Percentiles rank a stretch among this genome's conserved stretches.
These are phyloP conservation scores for Scheffersomyces spartinae DNA, from an alignment of 805 yeast species.

Conservation along the genomic window DNA sequence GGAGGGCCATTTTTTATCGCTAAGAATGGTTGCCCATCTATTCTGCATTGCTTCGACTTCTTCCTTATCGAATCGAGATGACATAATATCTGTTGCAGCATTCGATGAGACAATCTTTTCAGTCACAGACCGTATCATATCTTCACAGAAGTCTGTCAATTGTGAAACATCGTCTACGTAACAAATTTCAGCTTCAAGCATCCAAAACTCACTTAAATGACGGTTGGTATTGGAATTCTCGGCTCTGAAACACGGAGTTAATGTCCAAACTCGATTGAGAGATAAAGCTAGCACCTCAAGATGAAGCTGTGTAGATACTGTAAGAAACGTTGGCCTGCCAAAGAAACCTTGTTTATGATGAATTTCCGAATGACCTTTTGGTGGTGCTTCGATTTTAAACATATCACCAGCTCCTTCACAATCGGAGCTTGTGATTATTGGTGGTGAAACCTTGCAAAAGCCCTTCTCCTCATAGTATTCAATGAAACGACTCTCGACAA, in stretches of 20 bases:
- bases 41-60: conserved; percentile 22
- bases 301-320: conserved; percentile 91
- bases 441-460: conserved; percentile 73
- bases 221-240: conserved; percentile 85
- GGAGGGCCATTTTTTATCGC: conserved; percentile 44
- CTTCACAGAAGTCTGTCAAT: conserved; percentile 56
- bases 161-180: conserved; percentile 48
- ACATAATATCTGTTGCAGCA: conserved; percentile 18
- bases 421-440: conserved; percentile 77
- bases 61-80: conserved; percentile 26
- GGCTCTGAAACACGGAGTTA: conserved; percentile 90
- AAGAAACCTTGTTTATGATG: conserved; percentile 22
- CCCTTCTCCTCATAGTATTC: conserved; percentile 41
- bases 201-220: conserved; percentile 93
- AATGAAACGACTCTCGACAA: conserved; percentile 41
- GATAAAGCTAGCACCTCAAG: conserved; percentile 72
- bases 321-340: conserved; percentile 56
- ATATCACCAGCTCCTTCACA: conserved; percentile 98
- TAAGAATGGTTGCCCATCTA: conserved; percentile 52
- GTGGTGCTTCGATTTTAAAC: conserved; percentile 41
- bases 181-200: conserved; percentile 87
- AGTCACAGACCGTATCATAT: conserved; percentile 47
- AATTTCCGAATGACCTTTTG: conserved; percentile 4
- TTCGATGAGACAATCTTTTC: conserved; percentile 2
- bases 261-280: conserved; percentile 71